Evolutionary conservation across 1,139 yeast species (phyloP), one percentile per base, ranked within the genome.

Genomic region (Taphrina communis): DNA sequence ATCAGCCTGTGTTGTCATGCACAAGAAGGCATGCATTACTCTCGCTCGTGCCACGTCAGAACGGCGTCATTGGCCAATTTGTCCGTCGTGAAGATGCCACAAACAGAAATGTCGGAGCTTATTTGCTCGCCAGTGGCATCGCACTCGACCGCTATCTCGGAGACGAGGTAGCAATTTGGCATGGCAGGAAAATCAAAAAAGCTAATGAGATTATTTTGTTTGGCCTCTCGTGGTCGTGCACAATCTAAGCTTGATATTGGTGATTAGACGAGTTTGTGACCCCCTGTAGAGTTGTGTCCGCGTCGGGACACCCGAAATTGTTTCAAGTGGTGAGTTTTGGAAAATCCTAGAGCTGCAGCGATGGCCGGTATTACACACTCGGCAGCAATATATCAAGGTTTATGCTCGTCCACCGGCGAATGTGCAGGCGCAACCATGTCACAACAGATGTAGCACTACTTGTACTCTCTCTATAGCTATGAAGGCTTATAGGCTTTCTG

Each of bases 21-120:
- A 39, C 42, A 39, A 14, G 6, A 39, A 39, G 42, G 42, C 14
- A 14, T 14, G 3, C 42, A 39, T 9, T 58, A 58, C 62, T 44
- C 62, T 58, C 62, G 62, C 21, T 58, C 52, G 53, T 58, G 62
- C 62, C 62, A 58, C 25, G 62, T 46, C 42, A 58, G 9, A 3
- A 58, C 41, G 42, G 41, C 39, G 11, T 42, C 44, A 19, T 58
- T 58, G 6, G 62, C 51, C 62, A 44, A 21, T 46, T 58, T 44
- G 39, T 31, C 25, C 42, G 62, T 44, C 1, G 53, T 58, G 62
- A 58, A 58, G 38, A 58, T 44, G 39, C 62, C 62, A 46, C 62
- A 58, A 31, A 58, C 46, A 19, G 62, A 58, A n/a, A 58, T 44
- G 41, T 58, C 62, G 1, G 62, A 44, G 14, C 48, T 36, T 5